Conservation (phyloP, 1,139 yeast genomes). For the Meyerozyma guilliermondii region DNA sequence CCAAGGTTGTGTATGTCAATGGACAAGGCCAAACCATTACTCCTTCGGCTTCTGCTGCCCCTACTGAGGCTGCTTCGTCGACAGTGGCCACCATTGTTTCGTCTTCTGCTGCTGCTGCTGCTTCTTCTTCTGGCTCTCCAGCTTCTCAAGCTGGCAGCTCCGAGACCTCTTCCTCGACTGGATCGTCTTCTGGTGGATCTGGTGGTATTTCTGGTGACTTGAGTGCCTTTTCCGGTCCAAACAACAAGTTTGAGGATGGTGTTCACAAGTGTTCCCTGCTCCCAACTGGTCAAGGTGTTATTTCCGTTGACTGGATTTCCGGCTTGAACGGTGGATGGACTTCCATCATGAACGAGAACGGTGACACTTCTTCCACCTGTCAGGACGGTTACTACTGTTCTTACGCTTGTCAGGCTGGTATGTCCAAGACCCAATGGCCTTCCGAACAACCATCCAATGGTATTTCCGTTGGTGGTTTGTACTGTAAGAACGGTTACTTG, state of each 20-base stretch:
- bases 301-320: constrained; percentile 49
- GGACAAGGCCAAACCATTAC: constrained; percentile 15
- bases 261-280: constrained; percentile 53
- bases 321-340: constrained; percentile 68
- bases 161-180: constrained; percentile 4
- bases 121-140: constrained; percentile 16
- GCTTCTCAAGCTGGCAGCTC: constrained; percentile 16
- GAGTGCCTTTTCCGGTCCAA: constrained; percentile 45
- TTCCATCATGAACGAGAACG: constrained; percentile 59
- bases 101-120: constrained; percentile 15
- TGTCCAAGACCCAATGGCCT: constrained; percentile 91
- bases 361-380: constrained; percentile 65
- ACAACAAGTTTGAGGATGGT: constrained; percentile 57
- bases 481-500: constrained; percentile 63
- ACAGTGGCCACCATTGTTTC: constrained; percentile 11
- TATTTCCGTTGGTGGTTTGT: constrained; percentile 75
- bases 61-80: constrained; percentile 7
- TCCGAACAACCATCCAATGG: constrained; percentile 65
- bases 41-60: constrained; percentile 9
- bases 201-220: constrained; percentile 54
- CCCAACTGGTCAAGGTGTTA: constrained; percentile 72
- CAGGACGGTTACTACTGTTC: constrained; percentile 76
- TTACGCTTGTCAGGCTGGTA: constrained; percentile 84
- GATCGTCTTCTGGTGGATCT: constrained; percentile 12
- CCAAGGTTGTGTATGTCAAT: constrained; percentile 15